Evolutionary conservation across 2,329 filamentous ascomycete genomes (phyloP).

Genomic region (Colletotrichum truncatum): DNA sequence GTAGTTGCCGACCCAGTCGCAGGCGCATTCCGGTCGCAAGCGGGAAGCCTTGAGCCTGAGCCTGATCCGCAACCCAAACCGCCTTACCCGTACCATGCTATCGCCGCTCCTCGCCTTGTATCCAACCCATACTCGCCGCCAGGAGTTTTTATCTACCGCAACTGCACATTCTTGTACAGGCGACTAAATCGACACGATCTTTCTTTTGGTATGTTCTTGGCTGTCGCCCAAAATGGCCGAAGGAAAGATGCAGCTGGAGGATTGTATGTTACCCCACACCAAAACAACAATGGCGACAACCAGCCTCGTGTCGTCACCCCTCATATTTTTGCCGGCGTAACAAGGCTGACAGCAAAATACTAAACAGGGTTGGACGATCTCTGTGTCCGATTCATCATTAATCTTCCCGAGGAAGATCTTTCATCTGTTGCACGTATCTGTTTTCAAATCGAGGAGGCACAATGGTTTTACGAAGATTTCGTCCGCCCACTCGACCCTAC

Average conservation of each 20-base stretch:
- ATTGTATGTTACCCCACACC: constrained; percentile 68
- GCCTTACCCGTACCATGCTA: constrained; percentile 21
- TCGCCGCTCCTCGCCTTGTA: constrained; percentile 7
- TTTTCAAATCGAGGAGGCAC: constrained; percentile 98
- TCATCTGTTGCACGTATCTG: constrained; percentile 92
- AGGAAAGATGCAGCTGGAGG: constrained; percentile 86
- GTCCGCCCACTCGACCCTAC: constrained; percentile 88
- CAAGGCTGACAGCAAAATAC: constrained; percentile 25
- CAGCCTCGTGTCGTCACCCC: constrained; percentile 27
- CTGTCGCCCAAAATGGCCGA: constrained; percentile 71
- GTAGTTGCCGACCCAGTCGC: constrained; percentile 2
- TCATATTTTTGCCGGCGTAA: neutral
- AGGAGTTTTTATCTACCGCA: neutral
- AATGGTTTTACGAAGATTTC: constrained; percentile 99
- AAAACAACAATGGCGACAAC: neutral
- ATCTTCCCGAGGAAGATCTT: constrained; percentile 91
- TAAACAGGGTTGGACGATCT: constrained; percentile 90
- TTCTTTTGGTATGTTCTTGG: constrained; percentile 19
- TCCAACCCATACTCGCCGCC: constrained; percentile 19
- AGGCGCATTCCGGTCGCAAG: constrained; percentile 24
- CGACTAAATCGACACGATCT: neutral
- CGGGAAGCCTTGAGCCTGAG: constrained; percentile 26
- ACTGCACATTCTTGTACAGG: constrained; percentile 5
- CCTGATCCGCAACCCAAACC: constrained; percentile 19
- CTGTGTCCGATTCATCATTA: constrained; percentile 97